Evolutionary conservation across 2,329 filamentous ascomycete species (phyloP).

Genomic region (Fusarium burgessii): DNA sequence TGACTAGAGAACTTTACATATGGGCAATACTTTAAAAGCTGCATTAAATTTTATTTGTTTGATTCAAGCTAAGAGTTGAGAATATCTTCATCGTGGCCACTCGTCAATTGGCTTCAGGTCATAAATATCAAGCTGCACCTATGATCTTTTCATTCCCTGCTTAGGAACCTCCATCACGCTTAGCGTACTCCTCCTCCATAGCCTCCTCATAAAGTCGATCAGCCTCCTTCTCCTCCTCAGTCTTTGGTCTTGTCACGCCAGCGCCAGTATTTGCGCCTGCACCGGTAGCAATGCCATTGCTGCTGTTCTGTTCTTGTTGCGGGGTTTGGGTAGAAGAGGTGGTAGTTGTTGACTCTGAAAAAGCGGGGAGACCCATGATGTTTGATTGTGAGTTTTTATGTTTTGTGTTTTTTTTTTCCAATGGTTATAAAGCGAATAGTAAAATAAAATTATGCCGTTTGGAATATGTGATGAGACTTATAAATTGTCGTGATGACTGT

Average conservation of each 20-base stretch:
- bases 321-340: conserved; percentile 13
- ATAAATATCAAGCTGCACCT: not conserved
- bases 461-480: not conserved
- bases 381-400: not conserved
- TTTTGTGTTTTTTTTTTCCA: not conserved
- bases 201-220: conserved; percentile 63
- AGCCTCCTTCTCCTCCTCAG: conserved; percentile 62
- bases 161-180: conserved; percentile 64
- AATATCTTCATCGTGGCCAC: not conserved
- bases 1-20: not conserved
- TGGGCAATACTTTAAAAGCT: not conserved
- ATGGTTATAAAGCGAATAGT: not conserved
- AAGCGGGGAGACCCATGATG: conserved; percentile 49
- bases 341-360: conserved; percentile 20
- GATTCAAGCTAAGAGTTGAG: not conserved
- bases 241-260: conserved; percentile 60
- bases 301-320: conserved; percentile 29
- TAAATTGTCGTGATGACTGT: not conserved
- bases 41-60: not conserved
- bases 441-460: not conserved
- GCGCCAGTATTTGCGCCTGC: conserved; percentile 64
- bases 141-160: not conserved
- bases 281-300: conserved; percentile 49
- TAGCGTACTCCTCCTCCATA: conserved; percentile 69
- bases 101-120: not conserved